phyloP scores from a whole-genome alignment of 495 filamentous ascomycete species.

The Aspergillus campestris region DNA sequence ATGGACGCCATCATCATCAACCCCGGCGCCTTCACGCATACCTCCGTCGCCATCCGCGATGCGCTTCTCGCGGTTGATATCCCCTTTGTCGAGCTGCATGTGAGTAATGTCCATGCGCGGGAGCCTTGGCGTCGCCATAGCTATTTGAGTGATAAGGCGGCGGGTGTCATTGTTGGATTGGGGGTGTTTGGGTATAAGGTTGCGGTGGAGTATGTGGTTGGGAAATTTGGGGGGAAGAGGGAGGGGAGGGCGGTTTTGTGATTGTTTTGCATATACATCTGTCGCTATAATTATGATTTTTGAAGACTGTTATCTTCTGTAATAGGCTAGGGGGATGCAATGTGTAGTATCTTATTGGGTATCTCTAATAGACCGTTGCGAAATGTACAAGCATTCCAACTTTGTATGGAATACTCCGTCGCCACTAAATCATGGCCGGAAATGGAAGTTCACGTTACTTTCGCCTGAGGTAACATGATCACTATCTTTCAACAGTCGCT shows the following conservation, averaged over 20 bases:
- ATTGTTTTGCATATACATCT: too few relatives aligned
- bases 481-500: too few relatives aligned
- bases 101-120: constrained; percentile 58
- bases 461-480: too few relatives aligned
- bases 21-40: constrained; percentile 61
- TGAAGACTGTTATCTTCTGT: not conserved
- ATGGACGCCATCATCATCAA: constrained; percentile 62
- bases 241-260: constrained; percentile 6
- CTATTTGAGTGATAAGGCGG: constrained; percentile 63
- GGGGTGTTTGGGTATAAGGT: constrained; percentile 62
- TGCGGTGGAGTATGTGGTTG: constrained; percentile 53
- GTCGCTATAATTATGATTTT: not conserved
- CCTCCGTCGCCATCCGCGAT: constrained; percentile 58
- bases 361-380: not conserved
- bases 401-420: not conserved
- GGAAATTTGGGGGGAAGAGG: constrained; percentile 32
- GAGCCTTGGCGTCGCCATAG: constrained; percentile 56
- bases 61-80: constrained; percentile 54
- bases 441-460: too few relatives aligned
- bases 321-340: too few relatives aligned
- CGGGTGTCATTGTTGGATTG: constrained; percentile 58
- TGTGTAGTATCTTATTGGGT: not conserved
- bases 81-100: constrained; percentile 65
- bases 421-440: too few relatives aligned
- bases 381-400: not conserved